Evolutionary conservation across 177 flowering plant genomes (phyloP), one percentile per base, ranked within the genome.

Genomic region (Vitis hybrid): DNA sequence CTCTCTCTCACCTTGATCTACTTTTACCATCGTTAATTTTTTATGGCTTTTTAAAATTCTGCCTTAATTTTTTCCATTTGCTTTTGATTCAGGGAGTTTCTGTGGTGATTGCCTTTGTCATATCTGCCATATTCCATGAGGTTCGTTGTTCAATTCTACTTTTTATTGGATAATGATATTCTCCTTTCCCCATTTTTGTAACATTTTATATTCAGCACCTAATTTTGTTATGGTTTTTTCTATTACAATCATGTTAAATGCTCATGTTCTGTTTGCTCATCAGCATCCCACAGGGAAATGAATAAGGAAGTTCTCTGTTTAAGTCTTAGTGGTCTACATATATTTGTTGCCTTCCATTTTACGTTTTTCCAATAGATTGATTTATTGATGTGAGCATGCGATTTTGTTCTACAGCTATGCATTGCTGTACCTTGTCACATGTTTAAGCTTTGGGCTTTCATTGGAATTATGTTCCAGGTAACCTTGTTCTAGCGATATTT

Each of bases 401-500:
- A 13, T 54, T 40, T 30, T 32, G 52, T 48, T 51, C 10, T 61
- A 68, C 91, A 95, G 98, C 78, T 95, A 48, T 90, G 93, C 74
- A 82, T 93, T 66, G 97, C 89, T 57, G 93, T 93, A 58, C 97
- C 98, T 45, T 96, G 98, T 83, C 97, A 83, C 80, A 81, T 93
- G 8, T 93, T 93, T 89, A 93, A 88, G 84, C 73, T 93, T 7
- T 96, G 99, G 99, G 99, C 97, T 17, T 96, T 93, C 66, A 82
- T 87, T 26, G 97, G 95, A 62, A 93, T 96, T 30, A 85, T 93
- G 97, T 70, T 90, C 69, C 98, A 95, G 94, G 96, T 91, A 81
- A 77, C 13, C n/a, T 48, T 51, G n/a, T 11, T 64, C 7, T 51
- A 5, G 18, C 52, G 12, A 15, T 18, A 10, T 60, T 23, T 32